Base-by-base conservation (phyloP, 2,329 filamentous ascomycete genomes). In the Aspergillus fructus region DNA sequence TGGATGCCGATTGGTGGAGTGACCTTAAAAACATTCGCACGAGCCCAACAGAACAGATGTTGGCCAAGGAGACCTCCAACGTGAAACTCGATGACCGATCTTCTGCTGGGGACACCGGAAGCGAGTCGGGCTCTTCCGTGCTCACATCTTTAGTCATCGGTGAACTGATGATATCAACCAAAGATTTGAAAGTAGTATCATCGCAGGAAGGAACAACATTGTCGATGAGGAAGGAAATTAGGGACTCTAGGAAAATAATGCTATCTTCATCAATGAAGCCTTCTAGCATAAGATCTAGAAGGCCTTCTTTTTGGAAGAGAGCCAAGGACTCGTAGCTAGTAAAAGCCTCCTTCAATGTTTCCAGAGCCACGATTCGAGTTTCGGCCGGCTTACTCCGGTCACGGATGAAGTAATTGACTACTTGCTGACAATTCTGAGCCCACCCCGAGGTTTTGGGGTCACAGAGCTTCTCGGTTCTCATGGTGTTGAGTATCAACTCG, bases 1-100 rank as follows among this genome's bases (percentile, higher is more conserved):
- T 93, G 13, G 73, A 74, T 7, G 83, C 83, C 53, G 89, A 86
- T 30, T 76, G 78, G 62, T 87, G 86, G 76, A 96, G 85, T 12
- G 85, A 85, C 51, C 85, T 83, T 62, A 93, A 83, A 71, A 96
- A 96, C 51, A 96, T 86, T 60, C 83, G 85, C 42, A 91, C 86
- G 56, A 91, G 85, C 2, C 88, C 89, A 56, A 82, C 84, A 0
- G 87, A 83, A 46, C 90, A 87, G 42, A 93, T 85, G 63, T 91
- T 90, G 23, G 70, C 71, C 51, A 76, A 59, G 34, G 70, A 74
- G 21, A 67, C 62, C 49, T 73, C 69, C 33, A 69, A 49, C 6
- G 71, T 62, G 58, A 65, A 71, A 11, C 66, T 63, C 17, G 64
- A 67, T 9, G 72, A 71, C 24, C 63, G 68, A 13, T 70, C 70